Conservation (phyloP, 73 alveolate species). For the Paramecium sexaurelia region DNA sequence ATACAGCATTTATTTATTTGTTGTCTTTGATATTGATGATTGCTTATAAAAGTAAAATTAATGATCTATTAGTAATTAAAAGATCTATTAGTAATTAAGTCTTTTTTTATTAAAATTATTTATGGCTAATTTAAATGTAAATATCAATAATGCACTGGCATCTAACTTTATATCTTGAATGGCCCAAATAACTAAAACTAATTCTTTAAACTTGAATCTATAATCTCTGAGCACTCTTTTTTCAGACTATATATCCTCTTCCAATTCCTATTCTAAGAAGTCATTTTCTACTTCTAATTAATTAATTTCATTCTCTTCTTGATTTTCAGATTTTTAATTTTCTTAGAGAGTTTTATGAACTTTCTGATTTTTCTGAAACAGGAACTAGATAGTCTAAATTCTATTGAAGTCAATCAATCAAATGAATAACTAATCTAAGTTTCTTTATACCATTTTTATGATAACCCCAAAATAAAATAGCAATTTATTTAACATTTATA, state of each 20-base stretch:
- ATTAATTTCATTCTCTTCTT: conserved; percentile 7
- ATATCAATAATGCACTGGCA: background rate
- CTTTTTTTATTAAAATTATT: background rate
- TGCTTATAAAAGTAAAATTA: conserved; percentile 11
- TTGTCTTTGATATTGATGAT: background rate
- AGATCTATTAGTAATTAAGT: background rate
- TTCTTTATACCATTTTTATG: conserved; percentile 15
- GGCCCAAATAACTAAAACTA: conserved; percentile 14
- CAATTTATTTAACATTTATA: background rate
- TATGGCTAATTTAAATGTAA: background rate
- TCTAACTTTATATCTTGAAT: conserved; percentile 1
- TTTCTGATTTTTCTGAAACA: background rate
- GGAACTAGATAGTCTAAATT: background rate
- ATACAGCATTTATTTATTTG: background rate
- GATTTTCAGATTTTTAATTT: background rate
- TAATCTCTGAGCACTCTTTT: background rate
- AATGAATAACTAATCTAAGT: background rate
- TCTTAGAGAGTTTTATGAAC: background rate
- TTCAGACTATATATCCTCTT: background rate
- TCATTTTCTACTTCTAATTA: background rate
- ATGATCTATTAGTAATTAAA: background rate
- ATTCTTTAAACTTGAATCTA: background rate
- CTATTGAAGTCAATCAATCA: background rate
- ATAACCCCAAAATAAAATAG: conserved; percentile 40
- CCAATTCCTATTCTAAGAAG: background rate